Evolutionary conservation across 148 eudicot genomes (phyloP).

Genomic region (Vaccinium macrocarpon): DNA sequence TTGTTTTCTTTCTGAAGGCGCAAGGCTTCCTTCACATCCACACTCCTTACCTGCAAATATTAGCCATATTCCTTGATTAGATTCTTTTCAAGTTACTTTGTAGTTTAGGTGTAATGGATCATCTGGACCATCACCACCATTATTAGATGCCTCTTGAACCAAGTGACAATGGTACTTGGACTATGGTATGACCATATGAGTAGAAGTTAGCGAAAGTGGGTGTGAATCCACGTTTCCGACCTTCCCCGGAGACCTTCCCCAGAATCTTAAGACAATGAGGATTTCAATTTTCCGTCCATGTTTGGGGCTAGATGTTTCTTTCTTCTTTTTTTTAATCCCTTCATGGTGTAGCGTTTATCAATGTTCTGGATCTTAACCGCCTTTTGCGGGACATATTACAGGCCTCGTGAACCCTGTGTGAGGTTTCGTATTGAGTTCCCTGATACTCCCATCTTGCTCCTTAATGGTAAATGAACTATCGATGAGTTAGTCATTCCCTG

Average conservation of each 20-base stretch:
- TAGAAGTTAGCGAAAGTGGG: not conserved
- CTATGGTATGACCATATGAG: not conserved
- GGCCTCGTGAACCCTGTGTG: not conserved
- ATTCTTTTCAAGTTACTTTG: not conserved
- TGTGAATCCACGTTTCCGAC: not conserved
- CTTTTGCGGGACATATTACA: not conserved
- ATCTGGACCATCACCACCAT: not conserved
- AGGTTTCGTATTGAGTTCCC: no score
- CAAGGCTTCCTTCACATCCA: conserved; percentile 86
- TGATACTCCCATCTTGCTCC: not conserved
- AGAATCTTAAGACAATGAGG: not conserved
- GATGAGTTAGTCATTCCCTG: not conserved
- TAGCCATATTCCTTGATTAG: not conserved
- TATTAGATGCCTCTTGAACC: not conserved
- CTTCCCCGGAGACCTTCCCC: not conserved
- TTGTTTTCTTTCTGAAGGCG: conserved; percentile 94
- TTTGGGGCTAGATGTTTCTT: not conserved
- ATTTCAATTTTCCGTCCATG: not conserved
- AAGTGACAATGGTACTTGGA: not conserved
- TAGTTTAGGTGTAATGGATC: not conserved
- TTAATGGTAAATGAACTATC: not conserved
- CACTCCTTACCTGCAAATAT: conserved; percentile 73
- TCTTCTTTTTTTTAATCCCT: not conserved
- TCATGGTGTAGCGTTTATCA: not conserved
- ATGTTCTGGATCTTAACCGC: not conserved